Base-by-base conservation (phyloP, 1,139 yeast genomes). In the Suhomyces chickasaworum region DNA sequence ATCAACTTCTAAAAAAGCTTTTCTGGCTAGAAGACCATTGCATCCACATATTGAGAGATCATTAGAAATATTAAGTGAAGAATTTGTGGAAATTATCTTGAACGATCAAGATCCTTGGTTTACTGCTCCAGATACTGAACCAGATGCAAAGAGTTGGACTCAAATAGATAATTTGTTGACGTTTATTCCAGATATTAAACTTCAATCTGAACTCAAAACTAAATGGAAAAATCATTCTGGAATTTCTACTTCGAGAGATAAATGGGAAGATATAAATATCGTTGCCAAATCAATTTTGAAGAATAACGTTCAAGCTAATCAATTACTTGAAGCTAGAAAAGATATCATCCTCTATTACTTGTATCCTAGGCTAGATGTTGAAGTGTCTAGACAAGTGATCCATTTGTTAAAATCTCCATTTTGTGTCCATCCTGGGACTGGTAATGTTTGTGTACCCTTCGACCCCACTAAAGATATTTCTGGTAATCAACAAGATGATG, bases 351-450 rank as follows among this genome's bases (percentile, higher is more conserved):
- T 93, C 34, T 86, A 83, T 51, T 85, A 87, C 53, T 69, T 90
- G 71, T 93, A 91, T 63, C 99, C 99, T 23, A 79, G 97, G 56
- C 73, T 93, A 53, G 99, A 93, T 78, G 83, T 87, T 45, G 96
- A 91, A 64, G 99, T 93, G 36, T 87, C 99, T 8, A 80, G 86
- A 55, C 96, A 88, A 64, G 75, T 91, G 56, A 89, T 84, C 66
- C 99, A 93, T 71, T 84, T 93, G 69, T 79, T 93, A 58, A 93
- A 93, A 63, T 87, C 98, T 1, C 99, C 99, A n/a, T 93, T 95
- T 65, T 93, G 98, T 72, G 84, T 93, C 41, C 99, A 93, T 63
- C 99, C 99, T 1, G 84, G 90, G 6, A 95, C 99, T 0, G 98
- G 97, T n/a, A 87, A 90, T 57, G 88, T 93, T 4, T 93, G 99